Evolutionary conservation across 2,329 filamentous ascomycete species (phyloP), one percentile per base, ranked within the genome.

Genomic region (Trichoderma simmonsii): DNA sequence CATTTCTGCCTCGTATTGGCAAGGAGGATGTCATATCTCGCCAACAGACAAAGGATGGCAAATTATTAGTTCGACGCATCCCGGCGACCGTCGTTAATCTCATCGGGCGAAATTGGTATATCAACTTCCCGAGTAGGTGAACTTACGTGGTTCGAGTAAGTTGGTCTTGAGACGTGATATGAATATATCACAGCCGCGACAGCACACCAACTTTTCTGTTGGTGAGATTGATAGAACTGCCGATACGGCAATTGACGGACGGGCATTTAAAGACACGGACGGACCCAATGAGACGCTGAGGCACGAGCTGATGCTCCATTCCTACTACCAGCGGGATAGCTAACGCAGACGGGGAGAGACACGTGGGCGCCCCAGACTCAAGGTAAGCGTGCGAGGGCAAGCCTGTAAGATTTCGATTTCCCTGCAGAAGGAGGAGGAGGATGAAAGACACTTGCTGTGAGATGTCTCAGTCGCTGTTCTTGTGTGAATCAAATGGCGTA

Each of bases 351-450:
- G 12, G 43, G 43, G n/a, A 36, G 36, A 32, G 68, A 64, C 61
- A 64, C 59, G 68, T 71, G 68, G 68, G 32, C 21, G 34, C 68
- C 68, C 59, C 68, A 48, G 48, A 64, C 30, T 54, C 28, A 36
- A 62, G 30, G 30, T 24, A 15, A 43, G 59, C 43, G 26, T 36
- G 26, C 60, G 30, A 57, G 60, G 60, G 51, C 68, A 34, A 34
- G 57, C 57, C 14, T 60, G 30, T 28, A 28, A 15, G 39, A n/a
- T 43, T 21, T 56, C 24, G 18, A 14, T 60, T 32, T 57, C 60
- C 59, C 32, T 70, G 67, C 67, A 54, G 67, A 28, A 68, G 51
- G 8, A 69, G 36, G 21, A 26, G 32, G 24, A 67, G 39, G 15
- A 39, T 57, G n/a, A 39, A 30, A 14, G 32, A 59, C 36, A 57